Evolutionary conservation across 139 green algal genomes (phyloP).

Genomic region (Chlamydomonas sp.): DNA sequence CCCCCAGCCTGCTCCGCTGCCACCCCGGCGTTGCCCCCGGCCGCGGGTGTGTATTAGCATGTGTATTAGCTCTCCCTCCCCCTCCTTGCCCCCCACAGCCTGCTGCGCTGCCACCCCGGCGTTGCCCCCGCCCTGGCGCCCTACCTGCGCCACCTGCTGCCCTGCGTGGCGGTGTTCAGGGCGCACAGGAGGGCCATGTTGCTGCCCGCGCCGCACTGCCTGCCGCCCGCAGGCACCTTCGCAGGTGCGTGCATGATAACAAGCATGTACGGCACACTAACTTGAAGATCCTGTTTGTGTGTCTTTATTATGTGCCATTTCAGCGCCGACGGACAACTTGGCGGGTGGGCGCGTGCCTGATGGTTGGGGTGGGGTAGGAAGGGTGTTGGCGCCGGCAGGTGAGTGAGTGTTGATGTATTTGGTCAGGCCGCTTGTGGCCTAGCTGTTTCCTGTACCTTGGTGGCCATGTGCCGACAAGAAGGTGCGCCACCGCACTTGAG

Average conservation of each 20-base stretch:
- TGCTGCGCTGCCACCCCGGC: conserved; percentile 40
- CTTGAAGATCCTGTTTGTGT: not conserved
- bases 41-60: not conserved
- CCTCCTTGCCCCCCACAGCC: not conserved
- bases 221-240: conserved; percentile 43
- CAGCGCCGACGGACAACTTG: not conserved
- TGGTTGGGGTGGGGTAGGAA: not conserved
- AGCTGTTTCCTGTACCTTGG: too few species aligned
- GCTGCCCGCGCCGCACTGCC: conserved; percentile 50
- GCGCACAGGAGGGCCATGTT: not conserved
- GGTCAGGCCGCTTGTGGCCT: too few species aligned
- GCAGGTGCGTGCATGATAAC: conserved; percentile 7
- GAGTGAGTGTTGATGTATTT: not conserved
- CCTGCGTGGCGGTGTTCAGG: conserved; percentile 41
- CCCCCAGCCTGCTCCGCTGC: conserved; percentile 40
- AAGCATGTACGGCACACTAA: too few species aligned
- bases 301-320: not conserved
- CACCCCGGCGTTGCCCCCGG: conserved; percentile 24
- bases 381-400: not conserved
- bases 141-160: conserved; percentile 45
- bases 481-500: too few species aligned
- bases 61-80: too few species aligned
- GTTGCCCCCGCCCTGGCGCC: conserved; percentile 31
- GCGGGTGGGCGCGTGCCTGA: not conserved
- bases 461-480: too few species aligned